Percentiles rank a stretch among this genome's conserved stretches.
Evolutionary conservation across 73 alveolate species (phyloP).

Genomic region (Blepharisma stoltei): DNA sequence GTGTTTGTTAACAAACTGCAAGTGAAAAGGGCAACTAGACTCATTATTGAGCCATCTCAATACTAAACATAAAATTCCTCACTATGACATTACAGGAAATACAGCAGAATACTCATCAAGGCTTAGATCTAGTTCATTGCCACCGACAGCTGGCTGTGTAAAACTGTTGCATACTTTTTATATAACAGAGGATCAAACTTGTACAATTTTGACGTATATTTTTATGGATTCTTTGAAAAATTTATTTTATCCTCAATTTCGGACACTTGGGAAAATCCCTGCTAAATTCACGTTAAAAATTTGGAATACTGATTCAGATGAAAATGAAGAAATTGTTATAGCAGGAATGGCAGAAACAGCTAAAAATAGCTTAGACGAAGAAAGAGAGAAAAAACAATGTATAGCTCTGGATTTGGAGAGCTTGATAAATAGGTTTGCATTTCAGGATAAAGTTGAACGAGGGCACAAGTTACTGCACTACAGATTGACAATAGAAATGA

Average conservation of each 20-base stretch:
- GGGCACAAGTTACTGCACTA: constrained; percentile 16
- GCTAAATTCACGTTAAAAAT: constrained; percentile 15
- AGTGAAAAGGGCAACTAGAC: neutral
- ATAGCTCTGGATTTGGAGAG: constrained; percentile 25
- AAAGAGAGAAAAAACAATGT: constrained; percentile 26
- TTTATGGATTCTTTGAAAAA: constrained; percentile 23
- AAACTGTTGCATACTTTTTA: constrained; percentile 30
- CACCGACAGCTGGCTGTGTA: constrained; percentile 30
- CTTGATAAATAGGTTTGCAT: constrained; percentile 19
- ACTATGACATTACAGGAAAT: constrained; percentile 27
- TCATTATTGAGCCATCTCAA: constrained; percentile 6
- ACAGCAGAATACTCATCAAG: constrained; percentile 33
- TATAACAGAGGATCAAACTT: neutral
- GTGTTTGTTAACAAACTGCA: neutral
- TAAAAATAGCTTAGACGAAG: constrained; percentile 21
- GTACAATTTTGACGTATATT: constrained; percentile 27
- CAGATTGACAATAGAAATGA: constrained; percentile 4
- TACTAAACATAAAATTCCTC: constrained; percentile 23
- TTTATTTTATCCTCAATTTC: constrained; percentile 26
- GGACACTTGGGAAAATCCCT: constrained; percentile 2
- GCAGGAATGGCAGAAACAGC: neutral
- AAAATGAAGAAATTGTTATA: neutral
- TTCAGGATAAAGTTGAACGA: constrained; percentile 14
- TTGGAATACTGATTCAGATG: constrained; percentile 27
- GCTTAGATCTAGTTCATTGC: constrained; percentile 19